Evolutionary conservation across 192 early-diverging fungal genomes (phyloP), one percentile per base, ranked within the genome.

Genomic region (Jimgerdemannia flammicorona): DNA sequence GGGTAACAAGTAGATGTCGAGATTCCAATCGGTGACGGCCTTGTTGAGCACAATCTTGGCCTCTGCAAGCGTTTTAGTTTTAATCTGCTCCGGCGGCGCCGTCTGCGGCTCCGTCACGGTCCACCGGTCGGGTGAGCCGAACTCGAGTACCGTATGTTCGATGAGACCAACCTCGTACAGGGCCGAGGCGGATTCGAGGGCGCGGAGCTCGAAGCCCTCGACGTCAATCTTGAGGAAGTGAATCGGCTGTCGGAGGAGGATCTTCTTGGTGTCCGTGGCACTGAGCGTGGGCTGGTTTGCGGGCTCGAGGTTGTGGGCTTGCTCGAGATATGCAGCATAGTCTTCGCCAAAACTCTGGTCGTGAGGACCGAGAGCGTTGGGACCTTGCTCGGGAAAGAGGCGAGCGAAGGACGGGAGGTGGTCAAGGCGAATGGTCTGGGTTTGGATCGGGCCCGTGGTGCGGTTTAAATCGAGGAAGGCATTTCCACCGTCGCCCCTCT

Each of bases 171-270:
- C 41, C 41, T 81, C 80, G 66, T 72, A 81, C 7, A 81, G 70
- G n/a, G 54, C 44, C 42, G 68, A 63, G 9, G 80, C 80, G 7
- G 76, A 77, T 40, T 77, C 73, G 3, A 81, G 64, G 17, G 80
- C 75, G 20, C 43, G 72, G n/a, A 81, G 59, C 44, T 81, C 80
- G 65, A 81, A 81, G 3, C 80, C 80, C 70, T 81, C 80, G 17
- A 81, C 80, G 64, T 81, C 80, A 29, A 81, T 77, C 72, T 81
- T 81, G 18, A 81, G 70, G 67, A 81, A 81, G 73, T 81, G 80
- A 64, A 81, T 81, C 4, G 75, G 80, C 20, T 77, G 54, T 18
- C 70, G 64, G 19, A 77, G 72, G 19, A 72, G 20, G 4, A 79
- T 19, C 11, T 63, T 3, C 20, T 79, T 64, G 43, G 43, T 44